Base-by-base conservation (phyloP, 768 basidiomycete species). In the Lentinula edodes region DNA sequence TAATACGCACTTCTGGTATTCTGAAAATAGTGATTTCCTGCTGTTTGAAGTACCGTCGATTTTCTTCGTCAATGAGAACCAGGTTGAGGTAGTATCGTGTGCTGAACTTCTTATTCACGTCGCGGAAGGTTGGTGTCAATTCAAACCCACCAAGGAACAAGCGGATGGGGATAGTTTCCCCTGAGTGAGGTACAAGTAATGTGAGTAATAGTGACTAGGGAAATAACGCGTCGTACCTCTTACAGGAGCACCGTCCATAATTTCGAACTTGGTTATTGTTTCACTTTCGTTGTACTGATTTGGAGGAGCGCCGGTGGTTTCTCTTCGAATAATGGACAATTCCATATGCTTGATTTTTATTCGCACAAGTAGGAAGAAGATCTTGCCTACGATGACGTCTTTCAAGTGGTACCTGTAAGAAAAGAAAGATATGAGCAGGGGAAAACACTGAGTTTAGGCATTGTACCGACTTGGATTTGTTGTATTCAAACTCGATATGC, bases 261-360 rank as follows among this genome's bases (percentile, higher is more conserved):
- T 97, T 75, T 98, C 97, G 70, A 98, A 98, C 75, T 98, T 98
- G 8, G 97, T 98, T 68, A 99, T 98, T 7, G 95, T 98, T 72
- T 98, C 95, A 68, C 91, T 93, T 74, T 99, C 96, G 72, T 98
- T 99, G 74, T 99, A 98, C 75, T 95, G 95, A 69, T 98, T 99
- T n/a, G 97, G 97, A 2, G 93, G 93, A 13, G 95, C 83, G 12
- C 96, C 96, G 0, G 96, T 98, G 20, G 97, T 99, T 74, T 98
- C 97, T 20, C 95, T 84, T 42, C 96, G 88, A 66, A 99, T 98
- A 71, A 98, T 98, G 15, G 95, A 98, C 32, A 98, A 80, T 72
- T 99, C 95, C 96, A 98, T 98, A 68, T 98, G 95, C 75, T 99
- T 98, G 77, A 98, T 99, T 82, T 93, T 98, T 81, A 99, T 98